Percentiles rank a stretch among this genome's conserved stretches.
Conservation (phyloP, 2,329 filamentous ascomycete genomes). For the Phialophora expanda region DNA sequence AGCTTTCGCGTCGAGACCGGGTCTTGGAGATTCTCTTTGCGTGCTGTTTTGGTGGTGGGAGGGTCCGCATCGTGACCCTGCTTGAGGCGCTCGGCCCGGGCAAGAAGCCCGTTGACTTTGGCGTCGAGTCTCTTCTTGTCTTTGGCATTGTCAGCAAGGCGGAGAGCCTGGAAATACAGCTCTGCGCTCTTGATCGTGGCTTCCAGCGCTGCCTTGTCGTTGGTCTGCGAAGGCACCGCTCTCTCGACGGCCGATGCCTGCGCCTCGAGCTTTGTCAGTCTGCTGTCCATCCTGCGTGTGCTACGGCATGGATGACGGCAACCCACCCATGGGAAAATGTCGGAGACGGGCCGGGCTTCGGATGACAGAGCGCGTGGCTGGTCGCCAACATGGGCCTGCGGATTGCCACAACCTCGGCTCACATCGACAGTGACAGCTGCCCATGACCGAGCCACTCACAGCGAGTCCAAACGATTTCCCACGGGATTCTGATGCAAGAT, state of each 20-base stretch:
- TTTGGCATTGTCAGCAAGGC: constrained; percentile 61
- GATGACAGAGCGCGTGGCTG: not conserved
- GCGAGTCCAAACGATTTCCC: constrained; percentile 19
- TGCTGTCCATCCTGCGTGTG: constrained; percentile 20
- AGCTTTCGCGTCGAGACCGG: constrained; percentile 62
- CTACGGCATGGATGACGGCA: not conserved
- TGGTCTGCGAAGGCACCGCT: constrained; percentile 21
- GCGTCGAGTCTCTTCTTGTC: constrained; percentile 71
- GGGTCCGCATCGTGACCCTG: constrained; percentile 13
- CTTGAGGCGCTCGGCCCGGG: constrained; percentile 78
- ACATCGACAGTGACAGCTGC: constrained; percentile 8
- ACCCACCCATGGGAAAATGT: constrained; percentile 14
- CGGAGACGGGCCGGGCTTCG: constrained; percentile 22
- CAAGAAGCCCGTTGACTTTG: constrained; percentile 73
- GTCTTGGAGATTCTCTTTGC: constrained; percentile 35
- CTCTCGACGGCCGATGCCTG: constrained; percentile 33
- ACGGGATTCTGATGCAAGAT: constrained; percentile 24
- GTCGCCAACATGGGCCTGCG: not conserved
- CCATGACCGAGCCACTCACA: constrained; percentile 18
- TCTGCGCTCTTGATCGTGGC: constrained; percentile 79
- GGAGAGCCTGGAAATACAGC: constrained; percentile 77
- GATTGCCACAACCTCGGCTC: constrained; percentile 29
- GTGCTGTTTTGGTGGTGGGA: constrained; percentile 6
- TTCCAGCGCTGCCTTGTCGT: constrained; percentile 68
- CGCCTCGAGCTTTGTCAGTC: constrained; percentile 30